Evolutionary conservation across 352 stramenopile species (phyloP).

Genomic region (Saprolegnia parasitica): DNA sequence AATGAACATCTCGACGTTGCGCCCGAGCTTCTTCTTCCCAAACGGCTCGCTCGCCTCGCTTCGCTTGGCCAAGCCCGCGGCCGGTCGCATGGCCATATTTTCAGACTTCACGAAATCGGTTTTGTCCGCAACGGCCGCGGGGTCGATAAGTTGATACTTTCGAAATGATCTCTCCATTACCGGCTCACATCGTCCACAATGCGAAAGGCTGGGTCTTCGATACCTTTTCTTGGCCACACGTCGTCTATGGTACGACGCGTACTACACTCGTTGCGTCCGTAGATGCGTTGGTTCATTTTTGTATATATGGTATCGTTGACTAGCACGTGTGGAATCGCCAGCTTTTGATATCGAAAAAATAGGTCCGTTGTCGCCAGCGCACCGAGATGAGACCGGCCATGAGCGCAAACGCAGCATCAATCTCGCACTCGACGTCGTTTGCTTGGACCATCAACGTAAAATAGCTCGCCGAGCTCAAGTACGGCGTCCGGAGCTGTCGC

Average conservation of each 20-base stretch:
- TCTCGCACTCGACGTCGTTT: neutral
- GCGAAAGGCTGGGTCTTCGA: no score
- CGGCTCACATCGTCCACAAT: no score
- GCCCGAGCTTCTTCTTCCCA: conserved; percentile 42
- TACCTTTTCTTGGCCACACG: no score
- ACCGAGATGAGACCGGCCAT: conserved; percentile 18
- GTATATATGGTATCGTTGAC: no score
- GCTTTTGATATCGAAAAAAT: conserved; percentile 26
- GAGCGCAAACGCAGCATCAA: conserved; percentile 21
- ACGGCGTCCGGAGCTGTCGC: neutral
- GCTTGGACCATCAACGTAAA: neutral
- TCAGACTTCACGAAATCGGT: neutral
- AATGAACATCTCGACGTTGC: conserved; percentile 75
- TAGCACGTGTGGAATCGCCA: neutral
- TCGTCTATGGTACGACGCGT: no score
- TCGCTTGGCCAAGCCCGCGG: conserved; percentile 17
- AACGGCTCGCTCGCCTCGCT: conserved; percentile 20
- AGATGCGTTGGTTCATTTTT: no score
- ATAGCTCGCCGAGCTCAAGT: conserved; percentile 10
- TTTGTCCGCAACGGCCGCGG: neutral
- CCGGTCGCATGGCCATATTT: conserved; percentile 22
- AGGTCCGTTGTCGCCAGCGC: neutral
- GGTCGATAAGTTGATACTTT: no score
- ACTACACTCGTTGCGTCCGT: no score
- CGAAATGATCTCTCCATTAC: no score